Conservation (phyloP, 2,329 filamentous ascomycete genomes). For the Trichoderma koningii region DNA sequence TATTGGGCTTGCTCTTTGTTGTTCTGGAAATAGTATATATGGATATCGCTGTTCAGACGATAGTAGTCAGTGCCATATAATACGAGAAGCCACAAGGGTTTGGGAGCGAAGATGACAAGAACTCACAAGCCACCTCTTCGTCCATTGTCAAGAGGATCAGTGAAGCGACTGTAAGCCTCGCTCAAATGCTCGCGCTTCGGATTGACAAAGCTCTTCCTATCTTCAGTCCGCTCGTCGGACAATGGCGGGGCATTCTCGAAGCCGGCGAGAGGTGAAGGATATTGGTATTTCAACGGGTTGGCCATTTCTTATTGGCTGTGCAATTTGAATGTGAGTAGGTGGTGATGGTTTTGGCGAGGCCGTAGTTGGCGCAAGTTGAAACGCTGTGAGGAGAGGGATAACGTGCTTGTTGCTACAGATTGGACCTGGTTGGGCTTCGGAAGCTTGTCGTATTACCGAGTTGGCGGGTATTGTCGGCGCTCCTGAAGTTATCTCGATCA, state of each 20-base stretch:
- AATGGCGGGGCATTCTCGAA: slow-evolving; percentile 60
- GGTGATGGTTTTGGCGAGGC: background rate
- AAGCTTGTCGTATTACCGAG: slow-evolving; percentile 13
- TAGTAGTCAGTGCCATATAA: background rate
- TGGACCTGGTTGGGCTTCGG: background rate
- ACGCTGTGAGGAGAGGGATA: slow-evolving; percentile 9
- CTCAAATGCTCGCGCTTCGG: slow-evolving; percentile 62
- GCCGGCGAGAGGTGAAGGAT: slow-evolving; percentile 46
- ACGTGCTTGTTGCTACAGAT: slow-evolving; percentile 3
- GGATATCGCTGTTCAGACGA: slow-evolving; percentile 61
- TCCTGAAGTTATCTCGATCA: too few species aligned
- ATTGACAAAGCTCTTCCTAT: slow-evolving; percentile 79
- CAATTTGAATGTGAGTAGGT: background rate
- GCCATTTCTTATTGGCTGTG: slow-evolving; percentile 1
- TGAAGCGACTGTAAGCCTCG: slow-evolving; percentile 69
- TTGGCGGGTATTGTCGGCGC: slow-evolving; percentile 17
- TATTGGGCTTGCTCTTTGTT: slow-evolving; percentile 65
- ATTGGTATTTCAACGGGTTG: slow-evolving; percentile 21
- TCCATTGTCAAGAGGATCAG: slow-evolving; percentile 66
- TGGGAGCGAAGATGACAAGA: background rate
- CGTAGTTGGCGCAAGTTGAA: background rate
- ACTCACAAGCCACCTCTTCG: slow-evolving; percentile 70
- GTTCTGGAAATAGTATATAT: slow-evolving; percentile 77
- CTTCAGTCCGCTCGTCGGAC: slow-evolving; percentile 60
- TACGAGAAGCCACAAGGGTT: background rate